Evolutionary conservation across 2,329 filamentous ascomycete species (phyloP).

Genomic region (Proliferodiscus dingleyae): DNA sequence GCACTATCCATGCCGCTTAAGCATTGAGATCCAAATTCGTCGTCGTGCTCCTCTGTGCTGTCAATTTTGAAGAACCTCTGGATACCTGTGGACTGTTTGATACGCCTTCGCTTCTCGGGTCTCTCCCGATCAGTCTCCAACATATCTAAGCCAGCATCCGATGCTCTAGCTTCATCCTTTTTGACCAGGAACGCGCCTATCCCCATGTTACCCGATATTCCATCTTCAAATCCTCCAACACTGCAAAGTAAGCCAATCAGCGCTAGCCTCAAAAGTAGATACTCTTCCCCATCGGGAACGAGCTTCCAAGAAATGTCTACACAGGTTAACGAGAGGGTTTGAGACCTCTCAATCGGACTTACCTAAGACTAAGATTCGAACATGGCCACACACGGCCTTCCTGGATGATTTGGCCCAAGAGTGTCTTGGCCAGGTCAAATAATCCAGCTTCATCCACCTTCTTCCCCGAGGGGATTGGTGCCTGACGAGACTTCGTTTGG

Average conservation of each 20-base stretch:
- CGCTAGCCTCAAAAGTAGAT: neutral
- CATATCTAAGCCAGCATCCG: conserved; percentile 34
- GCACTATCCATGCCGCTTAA: conserved; percentile 13
- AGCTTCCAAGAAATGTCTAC: neutral
- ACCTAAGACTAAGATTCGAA: conserved; percentile 72
- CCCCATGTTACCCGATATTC: conserved; percentile 74
- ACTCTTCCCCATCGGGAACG: too few species aligned
- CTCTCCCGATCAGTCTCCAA: conserved; percentile 19
- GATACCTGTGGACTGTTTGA: conserved; percentile 24
- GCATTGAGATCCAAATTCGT: conserved; percentile 26
- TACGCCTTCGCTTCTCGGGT: conserved; percentile 30
- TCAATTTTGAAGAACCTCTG: conserved; percentile 30
- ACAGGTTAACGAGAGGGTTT: neutral
- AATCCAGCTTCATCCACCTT: conserved; percentile 66
- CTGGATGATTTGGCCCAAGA: conserved; percentile 71
- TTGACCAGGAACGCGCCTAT: conserved; percentile 84
- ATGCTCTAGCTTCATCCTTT: conserved; percentile 58
- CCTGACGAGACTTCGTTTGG: conserved; percentile 70
- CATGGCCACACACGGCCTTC: conserved; percentile 88
- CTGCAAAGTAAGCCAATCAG: conserved; percentile 27
- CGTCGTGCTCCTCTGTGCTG: conserved; percentile 26
- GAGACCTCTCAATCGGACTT: neutral
- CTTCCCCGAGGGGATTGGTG: conserved; percentile 71
- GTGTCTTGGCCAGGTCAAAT: conserved; percentile 68
- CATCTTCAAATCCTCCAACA: conserved; percentile 90